Conservation (phyloP, 768 basidiomycete species). For the Postia placenta region DNA sequence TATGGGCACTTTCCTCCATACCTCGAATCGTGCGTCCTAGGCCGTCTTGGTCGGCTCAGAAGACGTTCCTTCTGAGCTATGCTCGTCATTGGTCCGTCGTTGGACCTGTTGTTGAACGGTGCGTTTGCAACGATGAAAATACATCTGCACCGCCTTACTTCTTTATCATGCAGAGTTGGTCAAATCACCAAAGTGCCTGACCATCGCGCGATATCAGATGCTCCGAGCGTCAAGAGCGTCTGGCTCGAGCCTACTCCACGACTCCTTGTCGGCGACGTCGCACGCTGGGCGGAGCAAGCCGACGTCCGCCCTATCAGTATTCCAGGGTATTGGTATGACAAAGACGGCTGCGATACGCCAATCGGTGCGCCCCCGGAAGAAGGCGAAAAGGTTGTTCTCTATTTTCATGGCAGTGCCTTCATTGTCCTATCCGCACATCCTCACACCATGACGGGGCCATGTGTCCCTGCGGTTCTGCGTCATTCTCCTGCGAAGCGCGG, state of each 20-base stretch:
- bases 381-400: slow-evolving; percentile 29
- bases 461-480: slow-evolving; percentile 42
- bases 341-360: slow-evolving; percentile 6
- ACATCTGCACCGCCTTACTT: background rate
- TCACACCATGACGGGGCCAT: slow-evolving; percentile 26
- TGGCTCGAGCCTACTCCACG: slow-evolving; percentile 31
- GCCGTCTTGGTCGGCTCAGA: background rate
- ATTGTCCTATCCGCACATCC: background rate
- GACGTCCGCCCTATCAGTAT: slow-evolving; percentile 23
- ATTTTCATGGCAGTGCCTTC: slow-evolving; percentile 20
- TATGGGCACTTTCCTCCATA: background rate
- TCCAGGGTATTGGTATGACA: slow-evolving; percentile 33
- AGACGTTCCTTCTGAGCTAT: background rate
- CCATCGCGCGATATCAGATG: background rate
- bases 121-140: background rate
- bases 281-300: slow-evolving; percentile 21
- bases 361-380: slow-evolving; percentile 16
- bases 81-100: background rate
- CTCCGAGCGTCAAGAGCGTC: slow-evolving; percentile 8
- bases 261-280: slow-evolving; percentile 27
- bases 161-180: background rate
- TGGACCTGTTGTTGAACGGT: background rate
- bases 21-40: background rate
- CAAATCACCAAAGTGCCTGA: background rate
- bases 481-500: slow-evolving; percentile 40